phyloP scores from a whole-genome alignment of 2,329 filamentous ascomycete genomes.

The Alternaria longipes region DNA sequence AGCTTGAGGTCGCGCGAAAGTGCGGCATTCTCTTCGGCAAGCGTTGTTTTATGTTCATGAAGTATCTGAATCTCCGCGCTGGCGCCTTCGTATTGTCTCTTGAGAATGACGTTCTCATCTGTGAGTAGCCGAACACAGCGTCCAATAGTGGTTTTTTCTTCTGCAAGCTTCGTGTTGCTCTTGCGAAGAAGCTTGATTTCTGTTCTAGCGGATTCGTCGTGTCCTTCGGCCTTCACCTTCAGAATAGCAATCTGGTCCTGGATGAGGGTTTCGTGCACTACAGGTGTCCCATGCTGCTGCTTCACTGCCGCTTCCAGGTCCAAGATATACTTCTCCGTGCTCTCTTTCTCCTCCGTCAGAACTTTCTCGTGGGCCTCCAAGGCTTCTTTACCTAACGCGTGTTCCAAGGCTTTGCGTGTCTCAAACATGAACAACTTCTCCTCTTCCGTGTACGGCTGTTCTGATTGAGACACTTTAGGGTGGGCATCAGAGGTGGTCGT shows the following conservation, averaged over 20 bases:
- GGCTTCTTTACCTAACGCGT: conserved; percentile 5
- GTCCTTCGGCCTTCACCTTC: conserved; percentile 4
- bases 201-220: conserved; percentile 1
- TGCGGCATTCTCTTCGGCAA: not conserved
- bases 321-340: conserved; percentile 6
- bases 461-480: not conserved
- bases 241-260: conserved; percentile 1
- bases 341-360: conserved; percentile 1
- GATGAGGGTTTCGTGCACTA: not conserved
- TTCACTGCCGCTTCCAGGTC: conserved; percentile 9
- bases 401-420: conserved; percentile 6
- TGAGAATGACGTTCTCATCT: not conserved
- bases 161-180: conserved; percentile 2
- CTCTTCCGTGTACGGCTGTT: not conserved
- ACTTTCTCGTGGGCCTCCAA: conserved; percentile 2
- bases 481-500: not conserved
- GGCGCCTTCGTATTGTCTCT: not conserved
- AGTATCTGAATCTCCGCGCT: not conserved
- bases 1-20: not conserved
- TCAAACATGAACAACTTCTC: conserved; percentile 1
- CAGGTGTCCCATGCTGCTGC: not conserved
- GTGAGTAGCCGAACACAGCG: not conserved
- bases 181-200: conserved; percentile 7
- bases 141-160: not conserved
- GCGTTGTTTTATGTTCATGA: not conserved